phyloP scores from a whole-genome alignment of 306 rosid species.

The Begonia masoniana region DNA sequence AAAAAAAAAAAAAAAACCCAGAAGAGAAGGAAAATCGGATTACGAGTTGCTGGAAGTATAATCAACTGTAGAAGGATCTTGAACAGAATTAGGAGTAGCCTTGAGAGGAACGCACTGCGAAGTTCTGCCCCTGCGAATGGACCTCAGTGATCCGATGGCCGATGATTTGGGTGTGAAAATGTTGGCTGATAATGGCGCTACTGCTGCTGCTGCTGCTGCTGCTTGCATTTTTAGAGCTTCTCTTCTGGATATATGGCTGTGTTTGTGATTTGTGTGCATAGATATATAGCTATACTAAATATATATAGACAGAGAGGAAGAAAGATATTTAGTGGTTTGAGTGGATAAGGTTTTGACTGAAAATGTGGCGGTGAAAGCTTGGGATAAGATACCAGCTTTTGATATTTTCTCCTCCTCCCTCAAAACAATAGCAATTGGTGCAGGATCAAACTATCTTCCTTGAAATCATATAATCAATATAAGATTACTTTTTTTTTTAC shows the following conservation, averaged over 20 bases:
- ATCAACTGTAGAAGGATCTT: slow-evolving; percentile 19
- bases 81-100: slow-evolving; percentile 6
- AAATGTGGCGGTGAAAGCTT: slow-evolving; percentile 2
- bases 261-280: not conserved
- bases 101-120: slow-evolving; percentile 10
- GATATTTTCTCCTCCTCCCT: not conserved
- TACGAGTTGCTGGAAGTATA: slow-evolving; percentile 30
- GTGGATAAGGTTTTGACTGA: slow-evolving; percentile 15
- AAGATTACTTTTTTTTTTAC: too few relatives aligned
- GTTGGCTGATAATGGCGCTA: slow-evolving; percentile 12
- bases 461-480: too few relatives aligned
- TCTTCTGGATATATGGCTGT: not conserved
- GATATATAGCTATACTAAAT: not conserved
- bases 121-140: slow-evolving; percentile 11
- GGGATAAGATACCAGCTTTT: not conserved
- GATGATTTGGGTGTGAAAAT: slow-evolving; percentile 11
- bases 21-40: not conserved
- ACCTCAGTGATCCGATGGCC: slow-evolving; percentile 11
- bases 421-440: not conserved
- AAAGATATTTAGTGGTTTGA: slow-evolving; percentile 9
- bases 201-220: slow-evolving; percentile 4
- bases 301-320: slow-evolving; percentile 14
- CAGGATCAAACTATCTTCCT: too few relatives aligned
- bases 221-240: slow-evolving; percentile 20
- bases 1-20: not conserved